Evolutionary conservation across 1,284 basidiomycete species (phyloP).

Genomic region (Pseudozyma sp.): DNA sequence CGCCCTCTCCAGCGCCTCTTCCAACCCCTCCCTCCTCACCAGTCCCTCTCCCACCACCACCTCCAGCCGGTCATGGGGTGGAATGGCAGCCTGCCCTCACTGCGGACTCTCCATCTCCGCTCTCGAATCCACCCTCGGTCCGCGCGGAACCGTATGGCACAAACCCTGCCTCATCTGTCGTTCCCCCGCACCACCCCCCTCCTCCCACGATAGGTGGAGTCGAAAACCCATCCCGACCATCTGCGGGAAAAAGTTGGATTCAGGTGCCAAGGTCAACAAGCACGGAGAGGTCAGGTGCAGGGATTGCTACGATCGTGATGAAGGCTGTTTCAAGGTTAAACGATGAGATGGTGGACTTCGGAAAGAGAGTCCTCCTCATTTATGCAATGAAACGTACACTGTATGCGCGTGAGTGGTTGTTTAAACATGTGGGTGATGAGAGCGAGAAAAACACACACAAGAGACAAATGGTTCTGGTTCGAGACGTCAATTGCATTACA

Average conservation of each 20-base stretch:
- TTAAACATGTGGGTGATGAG: no score
- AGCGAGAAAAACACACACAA: no score
- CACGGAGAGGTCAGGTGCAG: constrained; percentile 55
- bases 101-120: constrained; percentile 47
- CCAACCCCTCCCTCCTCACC: constrained; percentile 5
- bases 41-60: not conserved
- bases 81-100: constrained; percentile 49
- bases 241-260: constrained; percentile 55
- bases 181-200: not conserved
- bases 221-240: not conserved
- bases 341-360: not conserved
- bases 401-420: no score
- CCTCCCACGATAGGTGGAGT: not conserved
- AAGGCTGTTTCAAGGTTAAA: constrained; percentile 13
- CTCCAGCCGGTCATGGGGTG: constrained; percentile 21
- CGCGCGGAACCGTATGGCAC: constrained; percentile 54
- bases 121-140: constrained; percentile 54
- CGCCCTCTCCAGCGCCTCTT: constrained; percentile 15
- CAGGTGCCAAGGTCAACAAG: constrained; percentile 51
- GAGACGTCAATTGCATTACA: not conserved
- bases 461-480: no score
- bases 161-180: constrained; percentile 49
- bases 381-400: no score
- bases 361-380: not conserved
- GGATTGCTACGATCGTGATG: constrained; percentile 51